These are phyloP conservation scores for Colletotrichum abscissum DNA, from an alignment of 2,329 filamentous ascomycete species.

Conservation along the genomic window DNA sequence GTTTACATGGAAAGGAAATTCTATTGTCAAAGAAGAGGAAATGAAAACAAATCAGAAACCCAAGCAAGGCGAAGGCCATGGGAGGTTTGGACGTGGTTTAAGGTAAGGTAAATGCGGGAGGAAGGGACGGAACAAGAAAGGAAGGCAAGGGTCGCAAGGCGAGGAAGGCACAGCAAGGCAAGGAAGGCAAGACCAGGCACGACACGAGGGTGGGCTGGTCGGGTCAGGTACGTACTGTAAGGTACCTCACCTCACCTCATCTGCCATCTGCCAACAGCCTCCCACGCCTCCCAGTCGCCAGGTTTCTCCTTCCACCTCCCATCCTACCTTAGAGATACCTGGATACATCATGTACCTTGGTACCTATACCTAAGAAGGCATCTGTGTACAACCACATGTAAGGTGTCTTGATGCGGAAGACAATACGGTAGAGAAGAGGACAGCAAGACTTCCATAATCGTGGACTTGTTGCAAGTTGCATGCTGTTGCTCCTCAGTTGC, in stretches of 20 bases:
- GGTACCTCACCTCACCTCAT: neutral
- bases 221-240: neutral
- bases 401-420: too few relatives aligned
- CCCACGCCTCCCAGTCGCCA: too few relatives aligned
- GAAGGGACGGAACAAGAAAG: conserved; percentile 33
- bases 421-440: neutral
- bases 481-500: neutral
- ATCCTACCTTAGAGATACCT: too few relatives aligned
- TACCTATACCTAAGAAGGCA: neutral
- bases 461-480: neutral
- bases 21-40: conserved; percentile 4
- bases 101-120: conserved; percentile 29
- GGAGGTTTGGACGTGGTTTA: conserved; percentile 21
- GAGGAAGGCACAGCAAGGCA: conserved; percentile 10
- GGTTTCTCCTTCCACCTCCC: too few relatives aligned
- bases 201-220: conserved; percentile 18
- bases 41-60: neutral
- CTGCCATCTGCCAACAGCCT: too few relatives aligned
- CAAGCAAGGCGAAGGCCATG: conserved; percentile 1
- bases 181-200: conserved; percentile 23
- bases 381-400: neutral
- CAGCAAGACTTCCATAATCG: neutral
- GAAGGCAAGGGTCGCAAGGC: conserved; percentile 25
- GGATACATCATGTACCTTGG: neutral
- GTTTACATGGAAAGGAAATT: neutral